These are phyloP conservation scores for Cladosporium sp. DNA, from an alignment of 2,329 filamentous ascomycete genomes.

Conservation along the genomic window DNA sequence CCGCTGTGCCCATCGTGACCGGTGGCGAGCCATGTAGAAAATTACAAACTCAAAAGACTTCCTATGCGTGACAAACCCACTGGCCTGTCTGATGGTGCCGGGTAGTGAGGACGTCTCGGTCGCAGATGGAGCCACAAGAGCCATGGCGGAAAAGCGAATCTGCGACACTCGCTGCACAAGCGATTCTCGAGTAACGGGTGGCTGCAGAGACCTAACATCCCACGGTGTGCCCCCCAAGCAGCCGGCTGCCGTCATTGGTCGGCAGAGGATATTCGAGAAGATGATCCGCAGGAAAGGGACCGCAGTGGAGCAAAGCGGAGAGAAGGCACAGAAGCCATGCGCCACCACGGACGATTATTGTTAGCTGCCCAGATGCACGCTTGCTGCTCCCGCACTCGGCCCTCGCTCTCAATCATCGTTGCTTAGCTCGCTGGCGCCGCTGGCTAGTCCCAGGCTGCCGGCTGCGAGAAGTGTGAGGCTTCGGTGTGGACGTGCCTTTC, in stretches of 20 bases:
- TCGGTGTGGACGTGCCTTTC: slow-evolving; percentile 16
- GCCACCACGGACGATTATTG: slow-evolving; percentile 17
- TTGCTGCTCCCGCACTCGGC: slow-evolving; percentile 19
- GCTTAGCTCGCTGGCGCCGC: slow-evolving; percentile 19
- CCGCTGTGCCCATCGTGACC: neutral
- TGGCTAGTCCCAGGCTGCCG: slow-evolving; percentile 19
- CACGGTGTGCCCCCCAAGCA: slow-evolving; percentile 3
- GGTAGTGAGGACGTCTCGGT: neutral
- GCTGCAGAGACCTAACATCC: slow-evolving; percentile 11
- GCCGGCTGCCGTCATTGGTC: slow-evolving; percentile 11
- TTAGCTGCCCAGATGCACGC: slow-evolving; percentile 18
- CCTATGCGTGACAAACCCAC: neutral
- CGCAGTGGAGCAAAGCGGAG: slow-evolving; percentile 9
- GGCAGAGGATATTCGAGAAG: slow-evolving; percentile 5
- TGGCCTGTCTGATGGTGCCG: neutral
- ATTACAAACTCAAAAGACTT: neutral
- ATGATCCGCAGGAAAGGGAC: slow-evolving; percentile 14
- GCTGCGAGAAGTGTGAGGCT: slow-evolving; percentile 18
- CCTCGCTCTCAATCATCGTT: slow-evolving; percentile 18
- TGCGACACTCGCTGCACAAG: slow-evolving; percentile 17
- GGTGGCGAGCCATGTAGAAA: neutral
- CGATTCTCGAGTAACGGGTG: slow-evolving; percentile 15
- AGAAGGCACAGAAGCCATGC: slow-evolving; percentile 7
- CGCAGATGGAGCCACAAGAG: neutral
- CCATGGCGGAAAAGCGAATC: slow-evolving; percentile 9